Base-by-base conservation (phyloP, 2,329 filamentous ascomycete genomes). In the Apiospora hydei region DNA sequence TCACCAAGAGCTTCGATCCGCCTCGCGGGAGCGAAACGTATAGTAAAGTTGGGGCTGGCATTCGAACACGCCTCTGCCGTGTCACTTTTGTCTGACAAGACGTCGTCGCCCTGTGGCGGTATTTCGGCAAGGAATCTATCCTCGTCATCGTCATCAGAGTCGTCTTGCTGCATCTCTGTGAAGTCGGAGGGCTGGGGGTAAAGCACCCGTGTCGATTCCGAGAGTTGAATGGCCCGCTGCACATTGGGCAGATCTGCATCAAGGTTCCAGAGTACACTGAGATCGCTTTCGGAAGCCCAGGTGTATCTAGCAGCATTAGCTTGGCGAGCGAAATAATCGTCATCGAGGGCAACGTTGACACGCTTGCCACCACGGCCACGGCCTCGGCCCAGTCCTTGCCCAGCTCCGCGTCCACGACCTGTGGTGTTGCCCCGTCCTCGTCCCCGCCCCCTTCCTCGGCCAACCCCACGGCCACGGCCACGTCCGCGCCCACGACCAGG, bases 181-280 rank as follows among this genome's bases (percentile, higher is more conserved):
- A 51, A 11, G 3, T 47, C 68, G n/a, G 30, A 18, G 18, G 38
- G 43, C 8, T 57, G 68, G 7, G 47, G n/a, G 5, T 57, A 34
- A 34, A 69, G 7, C 8, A 57, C 11, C 34, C 68, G 68, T 4
- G 41, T 41, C 18, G 68, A 69, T 41, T 47, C 46, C 18, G 68
- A 69, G 47, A 57, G 16, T 44, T 57, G 30, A 21, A 69, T 38
- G 4, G 68, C 68, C 34, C 47, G 68, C 38, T 69, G 46, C 16
- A 69, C 68, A 21, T 51, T 69, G 24, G 68, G 68, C 7, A 69
- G 34, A 41, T 69, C 47, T 21, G 18, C 68, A 26, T 69, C 68
- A 34, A 51, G 68, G 10, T 51, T 53, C 68, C 68, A 69, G n/a
- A 69, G 34, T 11, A 51, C 47, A 6, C 49, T 51, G 30, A 51